These are phyloP conservation scores for Sisymbrium altissimum DNA, from an alignment of 345 rosid genomes.

Conservation along the genomic window DNA sequence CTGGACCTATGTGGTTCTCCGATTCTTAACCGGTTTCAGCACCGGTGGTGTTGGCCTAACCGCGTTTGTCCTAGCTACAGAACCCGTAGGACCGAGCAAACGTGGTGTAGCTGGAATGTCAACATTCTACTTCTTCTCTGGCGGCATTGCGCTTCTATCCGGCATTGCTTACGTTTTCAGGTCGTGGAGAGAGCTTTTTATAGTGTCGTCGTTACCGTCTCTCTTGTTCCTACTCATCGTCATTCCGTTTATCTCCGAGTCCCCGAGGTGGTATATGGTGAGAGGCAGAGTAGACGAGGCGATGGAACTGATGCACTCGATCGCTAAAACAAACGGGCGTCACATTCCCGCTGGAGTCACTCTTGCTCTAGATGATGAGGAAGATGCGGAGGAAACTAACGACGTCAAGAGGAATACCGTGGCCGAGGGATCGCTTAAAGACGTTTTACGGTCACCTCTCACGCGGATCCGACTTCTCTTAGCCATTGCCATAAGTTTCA, in stretches of 20 bases:
- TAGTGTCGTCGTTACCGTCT: constrained; percentile 74
- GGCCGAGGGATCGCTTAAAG: constrained; percentile 55
- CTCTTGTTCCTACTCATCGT: constrained; percentile 59
- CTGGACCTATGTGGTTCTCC: constrained; percentile 57
- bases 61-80: constrained; percentile 83
- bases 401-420: constrained; percentile 16
- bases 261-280: constrained; percentile 92
- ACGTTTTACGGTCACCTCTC: constrained; percentile 59
- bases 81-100: constrained; percentile 77
- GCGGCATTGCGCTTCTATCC: constrained; percentile 63
- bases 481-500: constrained; percentile 58
- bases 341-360: constrained; percentile 57
- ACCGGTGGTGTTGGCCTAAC: constrained; percentile 88
- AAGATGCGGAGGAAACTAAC: not conserved
- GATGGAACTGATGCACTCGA: constrained; percentile 60
- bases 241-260: constrained; percentile 73
- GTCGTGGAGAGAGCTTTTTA: constrained; percentile 75
- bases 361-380: constrained; percentile 67
- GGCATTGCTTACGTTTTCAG: constrained; percentile 63
- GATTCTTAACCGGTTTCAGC: constrained; percentile 84
- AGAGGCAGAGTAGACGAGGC: constrained; percentile 67
- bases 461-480: constrained; percentile 59
- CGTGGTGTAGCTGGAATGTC: constrained; percentile 95
- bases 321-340: constrained; percentile 60
- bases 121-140: constrained; percentile 90